Conservation (phyloP, 108 stramenopile genomes). For the Cyclostephanos invisitatus region DNA sequence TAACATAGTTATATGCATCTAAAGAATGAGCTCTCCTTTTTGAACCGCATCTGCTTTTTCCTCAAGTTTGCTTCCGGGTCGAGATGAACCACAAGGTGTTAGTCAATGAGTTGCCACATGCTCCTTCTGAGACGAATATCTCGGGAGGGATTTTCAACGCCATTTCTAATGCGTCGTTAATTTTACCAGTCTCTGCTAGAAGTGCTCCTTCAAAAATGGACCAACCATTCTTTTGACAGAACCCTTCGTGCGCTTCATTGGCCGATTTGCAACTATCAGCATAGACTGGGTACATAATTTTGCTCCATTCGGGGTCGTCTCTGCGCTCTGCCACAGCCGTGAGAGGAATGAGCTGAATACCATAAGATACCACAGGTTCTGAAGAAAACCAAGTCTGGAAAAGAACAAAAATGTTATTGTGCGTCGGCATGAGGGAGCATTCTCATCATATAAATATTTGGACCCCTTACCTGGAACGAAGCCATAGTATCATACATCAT, state of each 20-base stretch:
- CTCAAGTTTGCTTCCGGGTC: slow-evolving; percentile 46
- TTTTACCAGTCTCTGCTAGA: slow-evolving; percentile 77
- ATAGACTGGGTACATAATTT: slow-evolving; percentile 78
- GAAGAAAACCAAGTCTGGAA: slow-evolving; percentile 78
- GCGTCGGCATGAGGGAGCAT: background rate
- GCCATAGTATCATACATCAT: slow-evolving; percentile 85
- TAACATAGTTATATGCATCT: background rate
- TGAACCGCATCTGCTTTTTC: background rate
- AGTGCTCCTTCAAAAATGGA: slow-evolving; percentile 65
- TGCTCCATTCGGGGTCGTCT: slow-evolving; percentile 81
- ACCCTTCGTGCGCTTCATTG: slow-evolving; percentile 33
- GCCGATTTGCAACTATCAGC: slow-evolving; percentile 64
- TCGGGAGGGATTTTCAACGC: slow-evolving; percentile 53
- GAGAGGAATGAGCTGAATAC: slow-evolving; percentile 89
- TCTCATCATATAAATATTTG: background rate
- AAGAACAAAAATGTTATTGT: background rate
- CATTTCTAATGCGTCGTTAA: slow-evolving; percentile 58
- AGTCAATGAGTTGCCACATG: slow-evolving; percentile 70
- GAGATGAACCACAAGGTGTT: slow-evolving; percentile 84
- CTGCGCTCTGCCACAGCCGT: slow-evolving; percentile 85
- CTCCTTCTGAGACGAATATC: slow-evolving; percentile 70
- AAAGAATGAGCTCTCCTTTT: background rate
- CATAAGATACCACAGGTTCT: slow-evolving; percentile 68
- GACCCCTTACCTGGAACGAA: slow-evolving; percentile 48
- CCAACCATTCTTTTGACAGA: slow-evolving; percentile 73